These are phyloP conservation scores for Coleophoma crateriformis DNA, from an alignment of 2,329 filamentous ascomycete genomes.

Conservation along the genomic window DNA sequence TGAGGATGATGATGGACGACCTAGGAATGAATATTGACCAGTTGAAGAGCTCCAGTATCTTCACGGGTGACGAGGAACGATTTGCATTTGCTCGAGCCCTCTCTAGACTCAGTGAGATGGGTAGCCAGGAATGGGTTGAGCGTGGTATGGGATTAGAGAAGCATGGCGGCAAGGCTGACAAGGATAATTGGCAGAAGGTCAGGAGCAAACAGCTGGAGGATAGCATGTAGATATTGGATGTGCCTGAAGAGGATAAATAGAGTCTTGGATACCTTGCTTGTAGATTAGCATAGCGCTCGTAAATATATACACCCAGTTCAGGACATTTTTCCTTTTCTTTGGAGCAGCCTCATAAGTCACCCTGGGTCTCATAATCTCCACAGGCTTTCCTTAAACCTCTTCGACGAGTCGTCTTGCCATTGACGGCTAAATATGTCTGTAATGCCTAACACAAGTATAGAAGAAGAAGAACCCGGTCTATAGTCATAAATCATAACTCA, in stretches of 20 bases:
- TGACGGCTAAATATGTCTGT: too few relatives aligned
- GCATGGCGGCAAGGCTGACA: constrained; percentile 36
- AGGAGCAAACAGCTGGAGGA: constrained; percentile 44
- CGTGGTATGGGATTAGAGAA: constrained; percentile 50
- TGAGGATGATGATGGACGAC: constrained; percentile 82
- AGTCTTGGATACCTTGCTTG: not conserved
- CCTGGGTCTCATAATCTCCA: too few relatives aligned
- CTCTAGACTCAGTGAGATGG: constrained; percentile 85
- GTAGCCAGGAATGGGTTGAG: constrained; percentile 91
- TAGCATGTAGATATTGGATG: constrained; percentile 18
- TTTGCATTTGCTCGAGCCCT: constrained; percentile 93
- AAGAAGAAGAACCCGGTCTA: too few relatives aligned
- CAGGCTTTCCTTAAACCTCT: too few relatives aligned
- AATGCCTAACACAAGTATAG: too few relatives aligned
- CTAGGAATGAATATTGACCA: constrained; percentile 78
- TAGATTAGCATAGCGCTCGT: not conserved
- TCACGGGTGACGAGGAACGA: constrained; percentile 90
- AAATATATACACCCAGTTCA: too few relatives aligned
- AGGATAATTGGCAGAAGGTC: constrained; percentile 40
- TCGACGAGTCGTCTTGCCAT: too few relatives aligned
- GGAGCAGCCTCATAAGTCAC: too few relatives aligned
- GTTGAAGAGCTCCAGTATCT: constrained; percentile 80
- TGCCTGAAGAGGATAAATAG: not conserved
- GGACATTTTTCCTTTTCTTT: too few relatives aligned
- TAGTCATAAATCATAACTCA: too few relatives aligned